Base-by-base conservation (phyloP, 768 basidiomycete species). In the Psilocybe sp. region DNA sequence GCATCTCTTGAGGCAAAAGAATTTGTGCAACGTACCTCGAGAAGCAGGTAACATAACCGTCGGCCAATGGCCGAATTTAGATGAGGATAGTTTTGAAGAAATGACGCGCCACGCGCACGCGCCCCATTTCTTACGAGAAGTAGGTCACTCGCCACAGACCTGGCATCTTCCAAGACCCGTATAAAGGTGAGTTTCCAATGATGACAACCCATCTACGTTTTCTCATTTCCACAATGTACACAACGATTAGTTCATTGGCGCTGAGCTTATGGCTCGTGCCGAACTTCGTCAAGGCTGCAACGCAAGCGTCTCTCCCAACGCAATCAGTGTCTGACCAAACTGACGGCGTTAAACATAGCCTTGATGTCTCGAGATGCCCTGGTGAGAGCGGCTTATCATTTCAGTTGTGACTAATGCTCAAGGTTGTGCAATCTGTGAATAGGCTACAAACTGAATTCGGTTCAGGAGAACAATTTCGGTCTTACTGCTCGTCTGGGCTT, bases 401-500 rank as follows among this genome's bases (percentile, higher is more conserved):
- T 53, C 41, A 3, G 50, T 31, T 20, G 55, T 51, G 37, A 47
- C 50, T 44, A 45, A 42, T 46, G 16, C n/a, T 38, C 38, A 12
- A 40, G 18, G 12, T 35, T 20, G 44, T 50, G 12, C 10, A 18
- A 8, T 28, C 14, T 28, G 10, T 34, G 15, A 35, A 35, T 47
- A 82, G 87, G 87, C 13, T 89, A 88, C 56, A 66, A 68, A 5
- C 63, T 89, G 15, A 58, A 63, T 13, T 67, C 69, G 2, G 54
- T 88, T 15, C 48, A 62, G 7, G 68, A 79, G 54, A 77, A 69
- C 3, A 52, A 59, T 13, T 69, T 59, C 11, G 84, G 85, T 19
- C 66, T 89, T 20, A 76, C 70, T 0, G 86, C 84, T 20, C 69
- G 72, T 14, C 67, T 89, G 4, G 64, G 61, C 33, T 70, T 89